Evolutionary conservation across 2,329 filamentous ascomycete species (phyloP).

Genomic region (Cryphonectria carpinicola): DNA sequence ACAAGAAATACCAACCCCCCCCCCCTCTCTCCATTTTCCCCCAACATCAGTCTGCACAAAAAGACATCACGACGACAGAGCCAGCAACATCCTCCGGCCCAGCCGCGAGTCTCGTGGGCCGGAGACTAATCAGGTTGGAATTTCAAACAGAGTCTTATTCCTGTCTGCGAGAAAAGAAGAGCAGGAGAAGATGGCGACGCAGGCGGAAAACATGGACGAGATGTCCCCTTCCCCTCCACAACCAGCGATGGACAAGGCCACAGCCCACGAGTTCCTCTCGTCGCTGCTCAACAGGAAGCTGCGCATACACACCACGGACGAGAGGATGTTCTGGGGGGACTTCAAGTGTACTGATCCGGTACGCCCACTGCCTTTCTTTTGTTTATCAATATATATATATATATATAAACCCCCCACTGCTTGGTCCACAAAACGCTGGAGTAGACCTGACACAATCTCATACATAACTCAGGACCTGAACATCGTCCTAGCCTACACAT

Average conservation of each 20-base stretch:
- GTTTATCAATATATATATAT: neutral
- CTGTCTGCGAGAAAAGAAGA: neutral
- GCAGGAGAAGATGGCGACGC: neutral
- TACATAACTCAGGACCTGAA: slow-evolving; percentile 71
- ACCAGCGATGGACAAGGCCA: slow-evolving; percentile 49
- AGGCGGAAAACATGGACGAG: neutral
- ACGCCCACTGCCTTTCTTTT: slow-evolving; percentile 38
- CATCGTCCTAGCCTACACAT: slow-evolving; percentile 80
- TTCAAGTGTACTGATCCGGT: slow-evolving; percentile 96
- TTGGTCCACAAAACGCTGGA: neutral
- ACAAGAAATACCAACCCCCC: neutral
- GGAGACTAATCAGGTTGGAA: neutral
- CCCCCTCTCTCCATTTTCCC: too few species aligned
- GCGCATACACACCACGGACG: slow-evolving; percentile 78
- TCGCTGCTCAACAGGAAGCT: slow-evolving; percentile 79
- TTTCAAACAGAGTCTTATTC: neutral
- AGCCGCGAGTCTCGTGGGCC: neutral
- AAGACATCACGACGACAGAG: neutral
- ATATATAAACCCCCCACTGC: neutral
- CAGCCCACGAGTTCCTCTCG: slow-evolving; percentile 60
- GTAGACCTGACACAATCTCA: neutral
- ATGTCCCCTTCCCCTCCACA: neutral
- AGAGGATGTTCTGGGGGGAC: slow-evolving; percentile 83
- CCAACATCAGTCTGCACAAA: neutral
- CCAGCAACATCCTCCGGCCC: neutral